Evolutionary conservation across 2,329 filamentous ascomycete species (phyloP).

Genomic region (Chaetomiaceae sp.): DNA sequence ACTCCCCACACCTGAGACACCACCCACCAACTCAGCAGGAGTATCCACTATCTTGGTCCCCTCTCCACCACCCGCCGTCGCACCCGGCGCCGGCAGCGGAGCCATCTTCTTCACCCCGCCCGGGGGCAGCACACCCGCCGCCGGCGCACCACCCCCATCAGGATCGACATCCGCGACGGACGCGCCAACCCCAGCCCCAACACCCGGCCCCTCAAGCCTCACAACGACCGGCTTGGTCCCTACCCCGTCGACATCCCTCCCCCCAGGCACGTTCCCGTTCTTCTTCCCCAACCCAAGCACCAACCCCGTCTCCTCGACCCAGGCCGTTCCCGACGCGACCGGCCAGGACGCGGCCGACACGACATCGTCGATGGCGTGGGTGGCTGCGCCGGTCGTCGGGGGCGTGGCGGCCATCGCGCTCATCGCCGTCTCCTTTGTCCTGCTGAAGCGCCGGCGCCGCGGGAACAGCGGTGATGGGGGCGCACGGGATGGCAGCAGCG

Average conservation of each 20-base stretch:
- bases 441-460: slow-evolving; percentile 29
- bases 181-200: background rate
- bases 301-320: slow-evolving; percentile 1
- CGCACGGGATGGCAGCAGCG: background rate
- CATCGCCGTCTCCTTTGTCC: slow-evolving; percentile 30
- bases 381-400: slow-evolving; percentile 34
- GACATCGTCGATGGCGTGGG: slow-evolving; percentile 28
- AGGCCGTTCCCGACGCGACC: background rate
- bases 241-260: background rate
- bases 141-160: background rate
- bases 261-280: background rate
- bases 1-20: background rate
- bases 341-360: background rate
- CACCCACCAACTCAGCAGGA: slow-evolving; percentile 9
- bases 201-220: background rate
- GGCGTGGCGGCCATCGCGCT: slow-evolving; percentile 31
- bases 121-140: slow-evolving; percentile 1
- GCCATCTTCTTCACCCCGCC: slow-evolving; percentile 24
- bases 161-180: background rate
- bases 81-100: slow-evolving; percentile 6
- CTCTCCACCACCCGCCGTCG: background rate
- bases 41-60: slow-evolving; percentile 14
- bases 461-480: background rate
- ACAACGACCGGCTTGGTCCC: background rate
- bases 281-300: slow-evolving; percentile 5